Base-by-base conservation (phyloP, 2,329 filamentous ascomycete genomes). In the Aspergillus flavus region DNA sequence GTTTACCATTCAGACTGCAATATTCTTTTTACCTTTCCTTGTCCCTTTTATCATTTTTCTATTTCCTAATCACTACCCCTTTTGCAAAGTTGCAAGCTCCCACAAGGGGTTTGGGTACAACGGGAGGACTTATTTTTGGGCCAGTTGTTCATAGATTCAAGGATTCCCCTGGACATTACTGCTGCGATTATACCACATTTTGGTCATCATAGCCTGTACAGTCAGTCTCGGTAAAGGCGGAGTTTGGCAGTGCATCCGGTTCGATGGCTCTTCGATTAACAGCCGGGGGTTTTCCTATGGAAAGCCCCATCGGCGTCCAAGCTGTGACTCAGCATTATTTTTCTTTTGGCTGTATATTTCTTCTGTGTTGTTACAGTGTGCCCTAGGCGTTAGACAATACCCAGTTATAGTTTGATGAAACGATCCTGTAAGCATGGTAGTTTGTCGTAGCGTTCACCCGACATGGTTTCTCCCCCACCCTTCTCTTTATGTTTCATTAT, bases 301-400 rank as follows among this genome's bases (percentile, higher is more conserved):
- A 11, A 43, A 41, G 54, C 61, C 57, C 63, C 55, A 65, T 68
- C 57, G 71, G 68, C 71, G 72, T 76, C 72, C 75, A 76, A 77
- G 74, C 75, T 77, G 75, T 77, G 66, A 73, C 75, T 75, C 75
- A 77, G 75, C 75, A 67, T 60, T 65, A 69, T 60, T 60, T 67
- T 66, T 64, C 56, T 52, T 64, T 66, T 65, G 58, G 56, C 58
- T 69, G 62, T 68, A 61, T 62, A 66, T 66, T 63, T 66, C 68
- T 64, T 66, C 64, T 66, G 68, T 69, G 69, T 62, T 28, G 61
- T 65, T 68, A 57, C 68, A 64, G 65, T 65, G 67, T 69, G 67
- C 61, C 62, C 61, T 65, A 69, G 69, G 71, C 72, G 70, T 75
- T 75, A 66, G 60, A 72, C 71, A 75, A 75, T 77, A 76, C 75